Conservation (phyloP, 1,284 basidiomycete genomes). For the Singerocomus rubriflavus region DNA sequence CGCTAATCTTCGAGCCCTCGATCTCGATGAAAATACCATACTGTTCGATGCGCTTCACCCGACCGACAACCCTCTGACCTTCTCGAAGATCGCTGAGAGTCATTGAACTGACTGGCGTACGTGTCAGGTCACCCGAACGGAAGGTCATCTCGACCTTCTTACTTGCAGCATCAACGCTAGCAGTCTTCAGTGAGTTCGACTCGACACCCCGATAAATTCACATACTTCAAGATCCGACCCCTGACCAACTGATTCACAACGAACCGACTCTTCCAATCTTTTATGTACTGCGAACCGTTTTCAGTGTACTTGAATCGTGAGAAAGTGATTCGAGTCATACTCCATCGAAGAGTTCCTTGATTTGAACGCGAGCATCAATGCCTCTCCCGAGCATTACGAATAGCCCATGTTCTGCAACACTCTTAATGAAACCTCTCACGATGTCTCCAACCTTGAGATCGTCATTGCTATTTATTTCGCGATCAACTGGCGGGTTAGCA, state of each 20-base stretch:
- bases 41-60: constrained; percentile 75
- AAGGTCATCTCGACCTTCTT: constrained; percentile 90
- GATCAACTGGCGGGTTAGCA: constrained; percentile 57
- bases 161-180: constrained; percentile 62
- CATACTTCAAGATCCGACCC: constrained; percentile 78
- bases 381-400: constrained; percentile 85
- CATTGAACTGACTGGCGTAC: constrained; percentile 40
- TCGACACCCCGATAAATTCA: constrained; percentile 9
- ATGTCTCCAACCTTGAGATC: constrained; percentile 73
- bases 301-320: constrained; percentile 3
- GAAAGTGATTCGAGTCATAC: constrained; percentile 38
- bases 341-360: constrained; percentile 89
- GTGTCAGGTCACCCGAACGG: constrained; percentile 55
- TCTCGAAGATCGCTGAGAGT: constrained; percentile 60
- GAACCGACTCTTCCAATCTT: constrained; percentile 92
- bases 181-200: constrained; percentile 11
- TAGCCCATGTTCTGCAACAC: constrained; percentile 82
- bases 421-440: constrained; percentile 88
- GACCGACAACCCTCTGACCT: constrained; percentile 75
- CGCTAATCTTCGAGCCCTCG: constrained; percentile 77
- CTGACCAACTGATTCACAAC: constrained; percentile 80
- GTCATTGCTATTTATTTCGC: constrained; percentile 60
- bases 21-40: constrained; percentile 94
- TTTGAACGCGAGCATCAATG: constrained; percentile 89
- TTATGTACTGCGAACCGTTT: constrained; percentile 65